These are phyloP conservation scores for Trametes cubensis DNA, from an alignment of 768 basidiomycete species.

Conservation along the genomic window DNA sequence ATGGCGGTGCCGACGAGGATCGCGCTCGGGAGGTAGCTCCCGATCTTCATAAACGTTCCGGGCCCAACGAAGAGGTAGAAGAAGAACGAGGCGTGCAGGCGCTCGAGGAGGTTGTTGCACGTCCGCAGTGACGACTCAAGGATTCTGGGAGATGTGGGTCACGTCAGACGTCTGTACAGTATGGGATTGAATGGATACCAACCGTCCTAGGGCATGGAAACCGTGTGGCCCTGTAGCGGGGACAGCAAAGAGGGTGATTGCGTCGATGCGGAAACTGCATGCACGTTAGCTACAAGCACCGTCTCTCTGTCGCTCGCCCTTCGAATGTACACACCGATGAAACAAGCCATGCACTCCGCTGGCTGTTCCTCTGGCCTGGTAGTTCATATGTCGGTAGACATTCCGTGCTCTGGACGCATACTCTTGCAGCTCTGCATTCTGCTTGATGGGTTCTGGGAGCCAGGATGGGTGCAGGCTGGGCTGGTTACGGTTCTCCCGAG, in stretches of 20 bases:
- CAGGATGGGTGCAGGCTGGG: constrained; percentile 43
- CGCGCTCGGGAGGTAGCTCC: constrained; percentile 85
- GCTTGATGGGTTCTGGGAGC: constrained; percentile 48
- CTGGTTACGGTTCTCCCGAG: constrained; percentile 41
- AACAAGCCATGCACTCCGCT: constrained; percentile 91
- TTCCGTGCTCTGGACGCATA: constrained; percentile 66
- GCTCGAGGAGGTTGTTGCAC: constrained; percentile 91
- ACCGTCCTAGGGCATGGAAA: constrained; percentile 91
- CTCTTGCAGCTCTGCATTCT: constrained; percentile 47
- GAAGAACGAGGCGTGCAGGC: constrained; percentile 97
- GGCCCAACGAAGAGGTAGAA: constrained; percentile 82
- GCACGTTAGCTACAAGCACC: neutral
- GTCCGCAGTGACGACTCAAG: constrained; percentile 89
- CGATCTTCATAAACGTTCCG: constrained; percentile 82
- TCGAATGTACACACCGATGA: constrained; percentile 65
- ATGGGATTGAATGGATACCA: constrained; percentile 7
- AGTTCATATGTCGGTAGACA: constrained; percentile 67
- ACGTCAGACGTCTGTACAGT: neutral
- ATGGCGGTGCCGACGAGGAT: constrained; percentile 82
- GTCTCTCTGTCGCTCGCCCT: neutral
- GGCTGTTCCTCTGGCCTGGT: constrained; percentile 76
- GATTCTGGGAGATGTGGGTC: constrained; percentile 48
- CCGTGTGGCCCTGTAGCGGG: constrained; percentile 93
- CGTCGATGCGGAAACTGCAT: constrained; percentile 88
- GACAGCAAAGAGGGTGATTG: constrained; percentile 88